Evolutionary conservation across 306 rosid species (phyloP), one percentile per base, ranked within the genome.

Genomic region (Potentilla sterilis): DNA sequence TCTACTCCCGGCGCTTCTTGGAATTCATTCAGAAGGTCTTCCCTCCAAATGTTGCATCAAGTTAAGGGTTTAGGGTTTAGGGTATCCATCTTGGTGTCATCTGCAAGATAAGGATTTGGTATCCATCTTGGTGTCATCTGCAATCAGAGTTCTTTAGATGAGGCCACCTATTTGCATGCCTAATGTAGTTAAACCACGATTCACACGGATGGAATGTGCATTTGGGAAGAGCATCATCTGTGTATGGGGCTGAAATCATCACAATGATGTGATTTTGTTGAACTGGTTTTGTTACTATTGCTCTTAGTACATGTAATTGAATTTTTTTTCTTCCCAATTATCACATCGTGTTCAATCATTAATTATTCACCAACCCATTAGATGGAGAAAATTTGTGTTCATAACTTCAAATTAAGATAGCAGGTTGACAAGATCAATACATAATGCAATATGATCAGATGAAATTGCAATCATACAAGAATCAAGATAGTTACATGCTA

Each of bases 1-100:
- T 95, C 87, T 95, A 95, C 79, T 90, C 97, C n/a, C 84, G 43
- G 18, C 99, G 99, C 85, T 95, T 95, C 88, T 86, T 95, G 69
- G 87, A 89, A 71, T 95, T 92, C 80, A 90, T 92, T 71, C 83
- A 84, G 85, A 90, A 83, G 87, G 97, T 88, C 74, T 92, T 92
- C 86, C 99, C 99, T 49, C 84, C 85, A 32, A 82, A 88, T 77
- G 85, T 74, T 58, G n/a, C 34, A 22, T 44, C 86, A 61, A 81
- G 84, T 62, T 88, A 72, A 84, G 67, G 67, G 67, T 67, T 75
- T 73, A n/a, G n/a, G n/a, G n/a, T n/a, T n/a, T n/a, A n/a, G n/a
- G 62, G 64, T 78, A 59, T 47, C 74, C 66, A 46, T 52, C 57
- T 46, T 24, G 41, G 59, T 41, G 46, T 32, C 68, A 16, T 38